Evolutionary conservation across 345 rosid genomes (phyloP), one percentile per base, ranked within the genome.

Genomic region (Draba incana): DNA sequence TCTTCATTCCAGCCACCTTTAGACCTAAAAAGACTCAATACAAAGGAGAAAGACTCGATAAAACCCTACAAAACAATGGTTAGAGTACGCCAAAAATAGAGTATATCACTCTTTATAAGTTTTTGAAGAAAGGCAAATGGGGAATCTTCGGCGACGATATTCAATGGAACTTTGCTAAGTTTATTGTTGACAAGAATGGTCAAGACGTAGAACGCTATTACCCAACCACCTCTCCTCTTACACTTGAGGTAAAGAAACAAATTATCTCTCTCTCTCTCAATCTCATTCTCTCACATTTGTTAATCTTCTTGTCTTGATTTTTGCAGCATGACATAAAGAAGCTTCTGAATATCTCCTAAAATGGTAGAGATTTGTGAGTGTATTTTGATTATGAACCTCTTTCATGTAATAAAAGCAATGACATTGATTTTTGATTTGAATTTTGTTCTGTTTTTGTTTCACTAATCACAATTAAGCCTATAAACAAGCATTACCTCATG

Each of bases 151-250:
- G 92, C 12, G 97, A 94, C 13, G 83, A 82, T 20, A 87, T 94
- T 59, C 96, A 93, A 61, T 91, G 96, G 95, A 94, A 94, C 78
- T 91, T 94, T 57, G 84, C 94, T 68, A 94, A 94, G 82, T 91
- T 94, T 81, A 83, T 91, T 63, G 92, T 89, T n/a, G 85, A 84
- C 46, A 85, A 82, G 68, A 84, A 87, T 6, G 97, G 95, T 62
- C 75, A 84, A 69, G 87, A 85, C 56, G 85, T 74, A 9, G 75
- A 94, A 46, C 96, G 99, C 33, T 89, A 84, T 77, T 89, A 91
- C 37, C 97, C 96, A 10, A 87, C 95, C 3, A 91, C 97, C 62
- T 79, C 95, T 66, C 95, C 99, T 61, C 88, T 81, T 59, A 80
- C 84, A 58, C 74, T 89, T 8, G 92, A 87, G 96, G 99, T 94